Evolutionary conservation across 495 filamentous ascomycete species (phyloP), one percentile per base, ranked within the genome.

Genomic region (Neurospora sp.): DNA sequence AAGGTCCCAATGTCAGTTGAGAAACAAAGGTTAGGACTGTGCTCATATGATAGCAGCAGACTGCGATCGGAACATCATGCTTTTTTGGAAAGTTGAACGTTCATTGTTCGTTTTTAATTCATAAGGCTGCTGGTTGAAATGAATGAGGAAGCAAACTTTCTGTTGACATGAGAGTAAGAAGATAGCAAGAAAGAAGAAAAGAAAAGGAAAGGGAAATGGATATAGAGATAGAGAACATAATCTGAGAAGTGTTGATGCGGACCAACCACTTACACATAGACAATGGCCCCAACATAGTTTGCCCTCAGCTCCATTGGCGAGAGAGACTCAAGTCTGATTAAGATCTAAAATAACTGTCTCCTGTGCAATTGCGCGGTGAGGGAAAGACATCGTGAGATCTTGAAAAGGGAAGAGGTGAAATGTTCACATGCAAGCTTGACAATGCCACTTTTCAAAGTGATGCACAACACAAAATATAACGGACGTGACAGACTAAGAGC

Each of bases 1-100:
- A 75, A 74, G 35, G 48, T 74, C 39, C 69, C 74, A 54, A 12
- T 73, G 7, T 59, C 18, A 54, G 35, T 72, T 69, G 9, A 16
- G 35, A 35, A 70, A 31, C 2, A 31, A 1, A 31, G 11, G 11
- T 31, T 31, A 16, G 14, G 5, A 62, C 18, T 62, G 6, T 27
- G 1, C 27, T 27, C 27, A 27, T 27, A 27, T 27, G 27, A 27
- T 27, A 27, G 27, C 27, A 27, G 27, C 27, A 27, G 27, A 27
- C 27, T 14, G 11, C 20, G 11, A 14, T 11, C 0, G 11, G 23
- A 59, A 27, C 23, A 59, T 11, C 5, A 27, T 59, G 2, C 11
- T 7, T 27, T 10, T 12, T 23, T 23, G 10, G 40, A 16, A 6
- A 23, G 0, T 12, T 23, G 0, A 54, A 23, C 10, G 20, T 23